Conservation (phyloP, 768 basidiomycete genomes). For the Termitomyces sp. region DNA sequence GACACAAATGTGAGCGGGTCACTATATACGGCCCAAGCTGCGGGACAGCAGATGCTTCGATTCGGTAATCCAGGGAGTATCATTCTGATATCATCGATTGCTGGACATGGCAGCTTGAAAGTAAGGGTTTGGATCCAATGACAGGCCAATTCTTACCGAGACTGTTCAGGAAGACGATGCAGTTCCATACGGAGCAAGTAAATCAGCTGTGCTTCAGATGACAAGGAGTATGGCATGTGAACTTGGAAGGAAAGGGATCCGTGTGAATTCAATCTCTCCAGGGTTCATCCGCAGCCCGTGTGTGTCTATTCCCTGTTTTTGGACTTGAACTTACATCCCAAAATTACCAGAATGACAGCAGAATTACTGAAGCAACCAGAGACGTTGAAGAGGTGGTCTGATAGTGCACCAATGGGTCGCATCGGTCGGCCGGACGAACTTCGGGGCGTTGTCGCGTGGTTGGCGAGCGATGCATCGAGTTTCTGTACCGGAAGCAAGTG, state of each 20-base stretch:
- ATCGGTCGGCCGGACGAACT: conserved; percentile 72
- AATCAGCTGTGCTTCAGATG: conserved; percentile 75
- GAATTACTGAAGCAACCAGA: conserved; percentile 61
- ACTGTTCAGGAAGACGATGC: neutral
- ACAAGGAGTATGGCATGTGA: conserved; percentile 78
- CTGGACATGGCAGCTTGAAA: conserved; percentile 30
- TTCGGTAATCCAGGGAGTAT: conserved; percentile 52
- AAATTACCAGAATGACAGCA: conserved; percentile 58
- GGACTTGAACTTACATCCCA: neutral
- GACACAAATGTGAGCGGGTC: conserved; percentile 64
- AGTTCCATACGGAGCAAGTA: conserved; percentile 62
- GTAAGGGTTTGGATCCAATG: neutral
- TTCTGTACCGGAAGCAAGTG: conserved; percentile 82
- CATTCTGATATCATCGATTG: conserved; percentile 63
- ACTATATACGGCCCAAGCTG: conserved; percentile 59
- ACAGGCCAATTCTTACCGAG: neutral
- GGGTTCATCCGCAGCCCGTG: conserved; percentile 69
- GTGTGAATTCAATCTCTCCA: conserved; percentile 72
- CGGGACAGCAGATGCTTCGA: conserved; percentile 54
- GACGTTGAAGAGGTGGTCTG: conserved; percentile 58
- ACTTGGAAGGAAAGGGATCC: conserved; percentile 55
- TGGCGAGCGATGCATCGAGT: conserved; percentile 69
- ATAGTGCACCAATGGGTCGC: conserved; percentile 60
- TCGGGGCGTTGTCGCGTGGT: conserved; percentile 65
- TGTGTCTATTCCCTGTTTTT: conserved; percentile 5